Conservation (phyloP, 2,329 filamentous ascomycete species). For the Penicillium sp. region DNA sequence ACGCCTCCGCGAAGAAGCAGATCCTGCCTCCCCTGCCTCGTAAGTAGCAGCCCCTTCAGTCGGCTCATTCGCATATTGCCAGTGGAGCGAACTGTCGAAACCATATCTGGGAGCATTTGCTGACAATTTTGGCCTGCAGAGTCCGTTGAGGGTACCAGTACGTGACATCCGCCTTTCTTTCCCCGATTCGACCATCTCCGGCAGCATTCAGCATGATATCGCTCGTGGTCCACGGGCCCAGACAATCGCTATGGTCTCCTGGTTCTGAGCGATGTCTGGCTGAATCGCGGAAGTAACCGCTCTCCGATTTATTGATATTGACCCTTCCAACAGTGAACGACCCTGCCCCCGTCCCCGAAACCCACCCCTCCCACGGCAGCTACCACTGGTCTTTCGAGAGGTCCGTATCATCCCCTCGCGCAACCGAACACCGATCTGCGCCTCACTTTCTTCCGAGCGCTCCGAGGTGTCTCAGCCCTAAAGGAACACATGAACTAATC, state of each 20-base stretch:
- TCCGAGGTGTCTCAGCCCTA: not conserved
- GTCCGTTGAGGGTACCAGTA: constrained; percentile 74
- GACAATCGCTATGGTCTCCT: not conserved
- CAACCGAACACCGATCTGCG: not conserved
- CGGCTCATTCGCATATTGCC: not conserved
- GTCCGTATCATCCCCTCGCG: constrained; percentile 37
- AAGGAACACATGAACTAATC: constrained; percentile 5
- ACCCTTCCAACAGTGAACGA: constrained; percentile 70
- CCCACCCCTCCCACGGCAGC: constrained; percentile 80
- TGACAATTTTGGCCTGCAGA: constrained; percentile 58
- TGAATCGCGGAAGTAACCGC: not conserved
- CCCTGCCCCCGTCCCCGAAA: constrained; percentile 70
- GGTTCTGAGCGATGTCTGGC: not conserved
- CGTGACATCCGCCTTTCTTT: constrained; percentile 25
- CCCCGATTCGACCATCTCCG: constrained; percentile 3
- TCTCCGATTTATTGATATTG: constrained; percentile 10
- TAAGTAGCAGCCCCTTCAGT: constrained; percentile 51
- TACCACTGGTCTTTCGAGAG: constrained; percentile 99
- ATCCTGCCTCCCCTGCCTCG: constrained; percentile 84
- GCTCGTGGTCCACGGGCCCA: not conserved
- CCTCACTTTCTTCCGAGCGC: not conserved
- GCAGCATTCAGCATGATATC: not conserved
- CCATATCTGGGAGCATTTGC: constrained; percentile 26
- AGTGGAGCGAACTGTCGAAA: not conserved
- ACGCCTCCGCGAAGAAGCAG: constrained; percentile 73